Evolutionary conservation across 1,139 yeast genomes (phyloP).

Genomic region (Tardiomyces digboiensis): DNA sequence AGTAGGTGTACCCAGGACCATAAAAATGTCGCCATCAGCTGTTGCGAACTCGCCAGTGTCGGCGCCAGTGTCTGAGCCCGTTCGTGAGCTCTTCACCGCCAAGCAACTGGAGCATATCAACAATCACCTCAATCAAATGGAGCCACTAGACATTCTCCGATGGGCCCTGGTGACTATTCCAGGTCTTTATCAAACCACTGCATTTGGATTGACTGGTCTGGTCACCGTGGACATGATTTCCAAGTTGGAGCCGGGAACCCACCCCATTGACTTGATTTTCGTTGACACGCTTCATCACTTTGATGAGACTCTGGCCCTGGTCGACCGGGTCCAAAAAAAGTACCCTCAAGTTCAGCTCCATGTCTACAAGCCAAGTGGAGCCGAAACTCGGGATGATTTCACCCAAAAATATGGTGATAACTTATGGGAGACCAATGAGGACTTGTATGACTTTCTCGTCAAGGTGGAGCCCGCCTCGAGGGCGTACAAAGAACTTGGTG

Average conservation of each 20-base stretch:
- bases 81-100: constrained; percentile 11
- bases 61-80: neutral
- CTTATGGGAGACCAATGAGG: constrained; percentile 79
- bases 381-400: constrained; percentile 54
- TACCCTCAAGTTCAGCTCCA: constrained; percentile 50
- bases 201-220: constrained; percentile 89
- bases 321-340: constrained; percentile 43
- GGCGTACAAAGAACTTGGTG: constrained; percentile 64
- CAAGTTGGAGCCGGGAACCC: constrained; percentile 32
- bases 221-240: constrained; percentile 80
- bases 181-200: constrained; percentile 79
- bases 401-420: constrained; percentile 56
- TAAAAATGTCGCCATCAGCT: neutral
- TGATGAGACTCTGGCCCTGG: constrained; percentile 81
- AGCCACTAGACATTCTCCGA: constrained; percentile 63
- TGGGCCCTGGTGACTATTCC: constrained; percentile 87
- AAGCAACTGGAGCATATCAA: constrained; percentile 38
- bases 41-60: neutral
- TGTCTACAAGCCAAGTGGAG: constrained; percentile 55
- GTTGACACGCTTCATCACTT: constrained; percentile 90
- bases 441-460: constrained; percentile 72
- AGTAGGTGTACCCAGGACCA: neutral
- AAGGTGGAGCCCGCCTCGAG: constrained; percentile 91
- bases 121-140: constrained; percentile 38
- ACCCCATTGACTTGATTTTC: constrained; percentile 68